These are phyloP conservation scores for Cyclotella kingstonii DNA, from an alignment of 108 stramenopile species.

Conservation along the genomic window DNA sequence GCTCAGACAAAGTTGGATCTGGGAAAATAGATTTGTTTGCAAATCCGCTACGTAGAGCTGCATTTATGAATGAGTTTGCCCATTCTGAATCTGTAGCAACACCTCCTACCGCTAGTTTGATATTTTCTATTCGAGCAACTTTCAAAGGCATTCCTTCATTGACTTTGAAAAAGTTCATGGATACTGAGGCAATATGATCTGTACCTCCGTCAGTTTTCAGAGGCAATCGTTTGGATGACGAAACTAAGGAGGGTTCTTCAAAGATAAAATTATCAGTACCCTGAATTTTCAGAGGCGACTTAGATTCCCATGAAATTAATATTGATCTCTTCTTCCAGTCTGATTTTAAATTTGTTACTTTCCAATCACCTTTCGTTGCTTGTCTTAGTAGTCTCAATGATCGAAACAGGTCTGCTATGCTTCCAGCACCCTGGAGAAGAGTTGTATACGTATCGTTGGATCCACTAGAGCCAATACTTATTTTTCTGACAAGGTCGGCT, in stretches of 20 bases:
- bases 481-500: constrained; percentile 12
- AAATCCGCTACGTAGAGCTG: constrained; percentile 25
- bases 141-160: constrained; percentile 13
- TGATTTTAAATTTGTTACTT: constrained; percentile 1
- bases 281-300: constrained; percentile 35
- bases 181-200: constrained; percentile 16
- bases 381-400: constrained; percentile 24
- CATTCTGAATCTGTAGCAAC: constrained; percentile 33
- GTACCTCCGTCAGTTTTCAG: constrained; percentile 32
- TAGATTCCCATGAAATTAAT: constrained; percentile 28
- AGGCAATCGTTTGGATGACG: constrained; percentile 19
- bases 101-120: constrained; percentile 27
- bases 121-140: constrained; percentile 29
- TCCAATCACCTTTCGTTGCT: constrained; percentile 34
- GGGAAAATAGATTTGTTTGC: constrained; percentile 21
- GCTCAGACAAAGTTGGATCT: constrained; percentile 33
- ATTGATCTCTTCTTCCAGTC: constrained; percentile 6
- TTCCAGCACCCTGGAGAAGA: constrained; percentile 36
- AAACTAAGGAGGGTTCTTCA: constrained; percentile 10
- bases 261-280: constrained; percentile 36
- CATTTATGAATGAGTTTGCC: constrained; percentile 33
- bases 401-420: constrained; percentile 36
- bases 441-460: constrained; percentile 5
- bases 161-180: constrained; percentile 16
- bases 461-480: not conserved